Conservation (phyloP, 768 basidiomycete species). For the Amanita rubescens region DNA sequence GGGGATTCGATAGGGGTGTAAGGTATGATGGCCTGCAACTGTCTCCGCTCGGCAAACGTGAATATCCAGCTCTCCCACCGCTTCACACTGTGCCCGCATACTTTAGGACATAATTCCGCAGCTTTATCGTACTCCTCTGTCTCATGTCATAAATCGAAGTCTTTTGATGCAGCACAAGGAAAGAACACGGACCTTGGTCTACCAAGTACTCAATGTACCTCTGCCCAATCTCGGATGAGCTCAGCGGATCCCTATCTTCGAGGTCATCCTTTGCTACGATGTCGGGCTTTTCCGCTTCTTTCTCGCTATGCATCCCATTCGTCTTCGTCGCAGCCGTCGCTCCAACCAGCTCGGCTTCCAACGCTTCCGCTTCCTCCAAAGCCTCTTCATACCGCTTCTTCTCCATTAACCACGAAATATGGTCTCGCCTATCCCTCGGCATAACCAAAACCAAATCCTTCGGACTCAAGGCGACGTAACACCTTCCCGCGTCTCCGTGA, state of each 20-base stretch:
- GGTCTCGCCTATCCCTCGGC: slow-evolving; percentile 82
- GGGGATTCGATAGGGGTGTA: slow-evolving; percentile 81
- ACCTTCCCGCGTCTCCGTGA: slow-evolving; percentile 29
- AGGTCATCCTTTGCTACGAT: slow-evolving; percentile 3
- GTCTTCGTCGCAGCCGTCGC: slow-evolving; percentile 1
- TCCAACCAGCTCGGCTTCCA: slow-evolving; percentile 28
- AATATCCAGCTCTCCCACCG: slow-evolving; percentile 98
- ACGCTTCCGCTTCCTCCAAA: slow-evolving; percentile 66
- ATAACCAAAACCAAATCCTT: slow-evolving; percentile 82
- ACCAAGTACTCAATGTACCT: slow-evolving; percentile 86
- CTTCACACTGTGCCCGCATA: slow-evolving; percentile 70
- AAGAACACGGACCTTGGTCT: slow-evolving; percentile 49
- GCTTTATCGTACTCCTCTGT: slow-evolving; percentile 29
- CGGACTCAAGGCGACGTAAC: slow-evolving; percentile 83
- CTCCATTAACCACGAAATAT: slow-evolving; percentile 89
- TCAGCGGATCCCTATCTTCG: slow-evolving; percentile 35
- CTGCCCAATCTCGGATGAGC: slow-evolving; percentile 67
- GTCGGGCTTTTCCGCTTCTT: background rate
- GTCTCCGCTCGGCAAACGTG: slow-evolving; percentile 71
- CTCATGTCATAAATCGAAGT: background rate
- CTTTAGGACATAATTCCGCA: slow-evolving; percentile 75
- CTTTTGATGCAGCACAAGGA: background rate
- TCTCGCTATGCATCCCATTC: background rate
- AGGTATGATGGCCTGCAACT: slow-evolving; percentile 86
- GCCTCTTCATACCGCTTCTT: slow-evolving; percentile 85